These are phyloP conservation scores for Suhomyces yuchorum DNA, from an alignment of 1,139 yeast species.

Conservation along the genomic window DNA sequence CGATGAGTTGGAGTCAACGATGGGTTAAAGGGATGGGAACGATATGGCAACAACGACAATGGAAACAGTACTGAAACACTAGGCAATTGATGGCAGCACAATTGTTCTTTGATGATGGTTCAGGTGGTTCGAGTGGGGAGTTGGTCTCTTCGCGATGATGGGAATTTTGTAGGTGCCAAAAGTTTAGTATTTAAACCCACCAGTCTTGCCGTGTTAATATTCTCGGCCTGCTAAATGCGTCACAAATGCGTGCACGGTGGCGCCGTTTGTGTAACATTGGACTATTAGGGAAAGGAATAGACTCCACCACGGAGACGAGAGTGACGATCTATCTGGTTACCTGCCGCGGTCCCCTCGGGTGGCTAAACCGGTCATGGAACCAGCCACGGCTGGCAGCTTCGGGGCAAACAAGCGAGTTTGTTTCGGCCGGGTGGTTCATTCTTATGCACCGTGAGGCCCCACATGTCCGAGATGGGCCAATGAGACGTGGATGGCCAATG, in stretches of 20 bases:
- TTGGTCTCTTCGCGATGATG: neutral
- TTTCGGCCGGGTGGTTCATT: neutral
- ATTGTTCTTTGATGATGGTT: neutral
- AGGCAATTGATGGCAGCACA: neutral
- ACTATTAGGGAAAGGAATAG: neutral
- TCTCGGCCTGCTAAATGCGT: slow-evolving; percentile 3
- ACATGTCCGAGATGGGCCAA: neutral
- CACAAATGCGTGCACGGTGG: slow-evolving; percentile 1
- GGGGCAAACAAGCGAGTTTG: neutral
- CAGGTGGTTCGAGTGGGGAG: neutral
- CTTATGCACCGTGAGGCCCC: too few species aligned
- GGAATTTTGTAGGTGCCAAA: neutral
- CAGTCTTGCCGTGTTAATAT: neutral
- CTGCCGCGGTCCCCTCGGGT: slow-evolving; percentile 7
- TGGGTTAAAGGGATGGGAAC: neutral
- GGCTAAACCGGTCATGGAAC: slow-evolving; percentile 1
- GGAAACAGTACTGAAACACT: neutral
- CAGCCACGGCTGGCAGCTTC: slow-evolving; percentile 3
- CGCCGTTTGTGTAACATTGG: slow-evolving; percentile 5
- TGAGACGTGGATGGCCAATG: neutral
- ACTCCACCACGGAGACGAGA: slow-evolving; percentile 1
- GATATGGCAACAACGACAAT: neutral
- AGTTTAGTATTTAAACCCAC: slow-evolving; percentile 1
- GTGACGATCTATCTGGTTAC: slow-evolving; percentile 1
- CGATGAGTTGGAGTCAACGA: neutral